Evolutionary conservation across 1,139 yeast genomes (phyloP), one percentile per base, ranked within the genome.

Genomic region (Candida sp.): DNA sequence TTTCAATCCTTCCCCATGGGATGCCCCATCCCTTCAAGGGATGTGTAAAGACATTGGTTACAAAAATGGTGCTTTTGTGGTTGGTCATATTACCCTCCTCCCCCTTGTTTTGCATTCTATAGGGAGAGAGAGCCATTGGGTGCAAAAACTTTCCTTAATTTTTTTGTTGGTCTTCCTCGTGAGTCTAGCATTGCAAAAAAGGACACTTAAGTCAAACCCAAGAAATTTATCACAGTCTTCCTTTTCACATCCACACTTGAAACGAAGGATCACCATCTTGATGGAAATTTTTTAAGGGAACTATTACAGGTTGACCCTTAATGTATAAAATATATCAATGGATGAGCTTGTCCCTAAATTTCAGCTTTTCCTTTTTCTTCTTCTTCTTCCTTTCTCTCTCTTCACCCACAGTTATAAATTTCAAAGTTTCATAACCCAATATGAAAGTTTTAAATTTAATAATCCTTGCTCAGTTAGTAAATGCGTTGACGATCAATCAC

Each of bases 391-490:
- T 27, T 17, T 43, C 28, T 23, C 34, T 27, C 28, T 40, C 34
- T 41, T 22, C 22, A 12, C 27, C 44, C 44, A 30, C 25, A 41
- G 43, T 12, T 30, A 41, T 28, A 41, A 41, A 9, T 41, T 33
- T 32, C 31, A 25, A 23, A 12, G 22, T 43, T 34, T 34, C 25
- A 27, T 34, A 26, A 12, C 8, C 27, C 12, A 34, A 11, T 25
- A 49, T 49, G 52, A 49, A 49, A 41, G 49, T 44, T 28, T 44
- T 46, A 28, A 32, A 42, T 37, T 47, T 49, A 47, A 44, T 49
- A 41, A 40, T 49, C 37, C 33, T 49, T 44, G 46, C 48, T 25
- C 44, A 48, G 44, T 47, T 49, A 37, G 37, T 44, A n/a, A 49
- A 40, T 35, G 48, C 46, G 2, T 49, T 49, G 37, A 49, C 52